Conservation (phyloP, 1,284 basidiomycete genomes). For the Schizophyllum commune region DNA sequence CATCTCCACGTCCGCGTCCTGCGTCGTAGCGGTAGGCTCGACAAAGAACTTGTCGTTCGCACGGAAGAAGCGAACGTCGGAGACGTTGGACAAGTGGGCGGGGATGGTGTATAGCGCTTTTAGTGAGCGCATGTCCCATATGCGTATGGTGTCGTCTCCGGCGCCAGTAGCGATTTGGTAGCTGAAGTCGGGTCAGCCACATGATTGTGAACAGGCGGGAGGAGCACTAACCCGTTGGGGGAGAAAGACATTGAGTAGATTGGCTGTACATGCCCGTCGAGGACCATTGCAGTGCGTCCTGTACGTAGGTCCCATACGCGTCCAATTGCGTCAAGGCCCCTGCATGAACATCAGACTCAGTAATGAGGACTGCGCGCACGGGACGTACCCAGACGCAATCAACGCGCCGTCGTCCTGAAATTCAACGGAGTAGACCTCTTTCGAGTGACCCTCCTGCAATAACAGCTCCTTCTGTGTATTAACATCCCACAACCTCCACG, state of each 20-base stretch:
- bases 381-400: conserved; percentile 79
- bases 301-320: conserved; percentile 96
- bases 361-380: conserved; percentile 5
- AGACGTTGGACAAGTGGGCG: conserved; percentile 90
- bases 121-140: conserved; percentile 96
- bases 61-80: conserved; percentile 92
- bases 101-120: conserved; percentile 95
- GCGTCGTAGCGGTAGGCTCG: conserved; percentile 16
- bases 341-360: conserved; percentile 22
- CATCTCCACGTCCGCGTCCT: conserved; percentile 28
- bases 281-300: conserved; percentile 94
- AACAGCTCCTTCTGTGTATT: conserved; percentile 75
- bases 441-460: conserved; percentile 94
- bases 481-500: conserved; percentile 98
- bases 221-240: conserved; percentile 77
- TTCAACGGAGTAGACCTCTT: conserved; percentile 92
- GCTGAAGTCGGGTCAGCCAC: conserved; percentile 30
- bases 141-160: conserved; percentile 94
- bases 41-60: conserved; percentile 40
- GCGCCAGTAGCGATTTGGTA: conserved; percentile 97
- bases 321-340: conserved; percentile 94
- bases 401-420: conserved; percentile 96
- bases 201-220: conserved; percentile 9
- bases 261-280: conserved; percentile 94
- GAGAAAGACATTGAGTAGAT: conserved; percentile 92